A percentile compares a stretch with the other conserved stretches of the same genome.
Conservation (phyloP, 208 protist genomes). For the Trypanosoma lewisi region DNA sequence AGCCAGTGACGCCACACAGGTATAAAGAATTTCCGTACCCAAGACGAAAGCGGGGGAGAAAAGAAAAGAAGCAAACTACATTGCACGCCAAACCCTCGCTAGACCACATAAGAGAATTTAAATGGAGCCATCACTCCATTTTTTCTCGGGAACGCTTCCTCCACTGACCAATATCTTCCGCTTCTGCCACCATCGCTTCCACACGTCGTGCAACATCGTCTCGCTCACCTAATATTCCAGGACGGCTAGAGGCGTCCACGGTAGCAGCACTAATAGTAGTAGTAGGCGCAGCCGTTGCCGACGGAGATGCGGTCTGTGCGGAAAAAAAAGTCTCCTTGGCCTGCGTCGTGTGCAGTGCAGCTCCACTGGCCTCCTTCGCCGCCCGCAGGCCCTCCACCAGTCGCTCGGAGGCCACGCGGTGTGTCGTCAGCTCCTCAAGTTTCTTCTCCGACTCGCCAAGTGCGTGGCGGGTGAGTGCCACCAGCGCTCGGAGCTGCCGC, state of each 20-base stretch:
- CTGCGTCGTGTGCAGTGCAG: neutral
- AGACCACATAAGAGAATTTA: neutral
- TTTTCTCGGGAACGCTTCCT: neutral
- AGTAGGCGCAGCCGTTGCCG: too few species aligned
- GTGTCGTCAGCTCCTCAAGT: constrained; percentile 28
- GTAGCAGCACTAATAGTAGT: too few species aligned
- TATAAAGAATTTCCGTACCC: neutral
- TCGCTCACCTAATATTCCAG: neutral
- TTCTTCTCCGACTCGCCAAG: constrained; percentile 30
- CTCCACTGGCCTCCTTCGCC: neutral
- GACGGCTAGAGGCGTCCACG: neutral
- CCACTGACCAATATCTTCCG: constrained; percentile 24
- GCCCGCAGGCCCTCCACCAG: constrained; percentile 12
- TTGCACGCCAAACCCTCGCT: neutral
- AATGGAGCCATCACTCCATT: neutral
- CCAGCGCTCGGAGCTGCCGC: constrained; percentile 67
- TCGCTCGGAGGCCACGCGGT: constrained; percentile 6
- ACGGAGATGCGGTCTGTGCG: too few species aligned
- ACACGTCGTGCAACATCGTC: constrained; percentile 12
- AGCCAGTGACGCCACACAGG: neutral
- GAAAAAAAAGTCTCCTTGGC: neutral
- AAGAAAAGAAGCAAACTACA: neutral
- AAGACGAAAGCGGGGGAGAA: neutral
- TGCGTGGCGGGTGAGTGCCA: constrained; percentile 41
- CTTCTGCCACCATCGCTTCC: constrained; percentile 7